Conservation (phyloP, 257 asterid species). For the Solanum tacnaense region DNA sequence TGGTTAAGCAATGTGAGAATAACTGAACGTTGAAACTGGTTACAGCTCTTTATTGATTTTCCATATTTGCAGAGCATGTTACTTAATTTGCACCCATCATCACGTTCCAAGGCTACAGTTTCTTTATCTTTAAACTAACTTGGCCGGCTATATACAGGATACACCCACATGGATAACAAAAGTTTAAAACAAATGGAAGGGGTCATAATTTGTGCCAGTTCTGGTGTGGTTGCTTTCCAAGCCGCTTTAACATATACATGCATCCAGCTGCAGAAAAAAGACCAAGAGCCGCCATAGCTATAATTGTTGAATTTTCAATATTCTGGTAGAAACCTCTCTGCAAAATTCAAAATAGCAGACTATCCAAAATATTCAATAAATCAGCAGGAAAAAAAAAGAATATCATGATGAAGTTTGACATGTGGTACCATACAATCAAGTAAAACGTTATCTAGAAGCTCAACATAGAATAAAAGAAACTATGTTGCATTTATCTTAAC, state of each 20-base stretch:
- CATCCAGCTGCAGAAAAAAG: conserved; percentile 68
- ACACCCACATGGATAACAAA: not conserved
- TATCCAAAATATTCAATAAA: not conserved
- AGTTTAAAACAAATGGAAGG: not conserved
- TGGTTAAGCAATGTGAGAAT: not conserved
- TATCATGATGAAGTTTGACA: not conserved
- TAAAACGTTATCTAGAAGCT: not conserved
- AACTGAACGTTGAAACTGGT: not conserved
- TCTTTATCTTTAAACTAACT: not conserved
- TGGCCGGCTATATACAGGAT: not conserved
- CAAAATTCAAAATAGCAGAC: conserved; percentile 8
- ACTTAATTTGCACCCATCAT: not conserved
- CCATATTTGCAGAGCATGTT: not conserved
- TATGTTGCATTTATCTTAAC: not conserved
- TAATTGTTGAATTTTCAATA: conserved; percentile 50
- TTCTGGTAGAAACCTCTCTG: conserved; percentile 54
- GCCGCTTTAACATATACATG: conserved; percentile 55
- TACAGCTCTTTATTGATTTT: not conserved
- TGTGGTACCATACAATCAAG: not conserved
- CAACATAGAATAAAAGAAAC: not conserved
- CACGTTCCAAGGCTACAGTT: not conserved
- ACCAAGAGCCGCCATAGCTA: conserved; percentile 41
- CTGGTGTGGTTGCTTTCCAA: conserved; percentile 70
- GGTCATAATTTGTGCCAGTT: conserved; percentile 45
- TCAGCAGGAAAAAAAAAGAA: not conserved